These are phyloP conservation scores for Nicotiana knightiana DNA, from an alignment of 257 asterid species.

Conservation along the genomic window DNA sequence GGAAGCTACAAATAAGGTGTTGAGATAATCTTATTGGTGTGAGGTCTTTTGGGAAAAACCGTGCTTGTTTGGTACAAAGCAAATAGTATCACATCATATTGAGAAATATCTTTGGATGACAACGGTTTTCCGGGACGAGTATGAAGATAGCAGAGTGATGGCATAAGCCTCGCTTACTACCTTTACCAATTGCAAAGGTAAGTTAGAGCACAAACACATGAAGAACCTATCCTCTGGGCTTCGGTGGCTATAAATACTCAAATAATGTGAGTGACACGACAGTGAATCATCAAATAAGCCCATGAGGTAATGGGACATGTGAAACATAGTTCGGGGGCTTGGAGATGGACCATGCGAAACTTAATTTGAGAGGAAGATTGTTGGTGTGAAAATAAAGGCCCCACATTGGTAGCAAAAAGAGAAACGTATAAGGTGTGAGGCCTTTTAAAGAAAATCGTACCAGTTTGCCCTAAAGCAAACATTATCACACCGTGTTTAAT, in stretches of 20 bases:
- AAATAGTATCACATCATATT: background rate
- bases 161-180: background rate
- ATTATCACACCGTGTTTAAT: background rate
- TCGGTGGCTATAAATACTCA: background rate
- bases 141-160: background rate
- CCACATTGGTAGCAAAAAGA: too few relatives aligned
- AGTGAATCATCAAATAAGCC: background rate
- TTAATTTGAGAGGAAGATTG: background rate
- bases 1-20: background rate
- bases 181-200: background rate
- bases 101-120: background rate
- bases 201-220: background rate
- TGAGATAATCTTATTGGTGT: background rate
- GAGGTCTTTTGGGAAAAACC: background rate
- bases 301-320: background rate
- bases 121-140: background rate
- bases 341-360: background rate
- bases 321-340: background rate
- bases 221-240: background rate
- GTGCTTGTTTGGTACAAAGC: background rate
- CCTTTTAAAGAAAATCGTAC: background rate
- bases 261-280: background rate
- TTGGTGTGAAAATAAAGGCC: background rate
- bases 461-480: background rate
- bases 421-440: background rate